Conservation (phyloP, 108 stramenopile species). For the Chaetoceros tenuissimus region DNA sequence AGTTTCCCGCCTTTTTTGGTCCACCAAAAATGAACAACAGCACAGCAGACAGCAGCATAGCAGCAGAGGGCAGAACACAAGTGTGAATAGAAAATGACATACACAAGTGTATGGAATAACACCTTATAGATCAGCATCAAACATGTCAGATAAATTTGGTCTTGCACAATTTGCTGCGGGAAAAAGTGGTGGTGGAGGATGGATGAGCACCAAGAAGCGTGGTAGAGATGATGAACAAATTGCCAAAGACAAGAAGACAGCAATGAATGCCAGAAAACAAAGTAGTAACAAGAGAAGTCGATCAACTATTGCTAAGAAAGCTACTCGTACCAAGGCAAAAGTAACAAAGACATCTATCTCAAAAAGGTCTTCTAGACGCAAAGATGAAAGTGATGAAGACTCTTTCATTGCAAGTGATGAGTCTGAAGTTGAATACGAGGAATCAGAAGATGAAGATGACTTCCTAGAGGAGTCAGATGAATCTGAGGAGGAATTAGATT, state of each 20-base stretch:
- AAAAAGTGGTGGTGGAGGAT: too few species aligned
- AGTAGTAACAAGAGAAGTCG: neutral
- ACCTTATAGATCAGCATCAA: too few species aligned
- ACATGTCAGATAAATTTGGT: too few species aligned
- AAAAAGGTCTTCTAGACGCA: conserved; percentile 3
- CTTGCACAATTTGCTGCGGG: too few species aligned
- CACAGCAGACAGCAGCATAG: too few species aligned
- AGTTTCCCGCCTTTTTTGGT: too few species aligned
- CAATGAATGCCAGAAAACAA: conserved; percentile 8
- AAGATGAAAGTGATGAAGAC: conserved; percentile 8
- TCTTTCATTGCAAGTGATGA: conserved; percentile 4
- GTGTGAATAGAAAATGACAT: too few species aligned
- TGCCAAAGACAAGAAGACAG: conserved; percentile 14
- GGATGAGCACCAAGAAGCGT: conserved; percentile 54
- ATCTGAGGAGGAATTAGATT: conserved; percentile 16
- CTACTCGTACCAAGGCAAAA: too few species aligned
- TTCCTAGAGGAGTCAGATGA: conserved; percentile 19
- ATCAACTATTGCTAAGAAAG: conserved; percentile 4
- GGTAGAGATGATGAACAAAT: conserved; percentile 54
- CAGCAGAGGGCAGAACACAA: too few species aligned
- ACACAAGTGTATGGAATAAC: too few species aligned
- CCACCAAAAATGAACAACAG: too few species aligned
- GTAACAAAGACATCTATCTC: too few species aligned
- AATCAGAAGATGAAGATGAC: conserved; percentile 29
- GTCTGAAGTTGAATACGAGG: conserved; percentile 14